phyloP scores from a whole-genome alignment of 1,284 basidiomycete species.

The Pseudozyma pruni region DNA sequence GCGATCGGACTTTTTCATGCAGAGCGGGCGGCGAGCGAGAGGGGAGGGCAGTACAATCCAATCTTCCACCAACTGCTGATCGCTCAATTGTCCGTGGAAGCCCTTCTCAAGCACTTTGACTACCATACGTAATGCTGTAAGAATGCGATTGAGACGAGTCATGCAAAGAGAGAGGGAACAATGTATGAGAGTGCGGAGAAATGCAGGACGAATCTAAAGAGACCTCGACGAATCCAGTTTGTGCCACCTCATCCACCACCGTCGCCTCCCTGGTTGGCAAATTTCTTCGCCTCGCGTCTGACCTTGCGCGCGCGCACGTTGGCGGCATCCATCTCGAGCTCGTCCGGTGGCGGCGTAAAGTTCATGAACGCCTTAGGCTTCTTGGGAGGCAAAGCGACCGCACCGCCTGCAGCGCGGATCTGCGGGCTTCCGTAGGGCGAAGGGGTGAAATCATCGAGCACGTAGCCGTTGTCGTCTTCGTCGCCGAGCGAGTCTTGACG shows the following conservation, averaged over 20 bases:
- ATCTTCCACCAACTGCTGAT: no score
- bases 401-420: conserved; percentile 36
- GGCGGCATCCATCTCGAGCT: conserved; percentile 45
- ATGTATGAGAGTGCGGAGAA: no score
- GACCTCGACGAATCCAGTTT: no score
- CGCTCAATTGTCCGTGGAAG: no score
- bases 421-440: conserved; percentile 42
- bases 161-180: no score
- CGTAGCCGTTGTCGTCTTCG: conserved; percentile 43
- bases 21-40: no score
- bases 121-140: no score
- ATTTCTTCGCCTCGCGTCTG: conserved; percentile 33
- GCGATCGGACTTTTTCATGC: no score
- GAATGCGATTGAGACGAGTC: no score
- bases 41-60: no score
- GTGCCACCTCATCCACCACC: conserved; percentile 28
- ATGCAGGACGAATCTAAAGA: no score
- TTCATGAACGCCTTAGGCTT: conserved; percentile 59
- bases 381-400: conserved; percentile 33
- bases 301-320: conserved; percentile 38
- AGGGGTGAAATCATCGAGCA: conserved; percentile 48
- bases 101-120: no score
- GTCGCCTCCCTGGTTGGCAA: conserved; percentile 58
- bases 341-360: conserved; percentile 59
- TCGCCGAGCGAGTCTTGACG: conserved; percentile 14